Conservation (phyloP, 1,284 basidiomycete species). For the Porogramme epimiltina region DNA sequence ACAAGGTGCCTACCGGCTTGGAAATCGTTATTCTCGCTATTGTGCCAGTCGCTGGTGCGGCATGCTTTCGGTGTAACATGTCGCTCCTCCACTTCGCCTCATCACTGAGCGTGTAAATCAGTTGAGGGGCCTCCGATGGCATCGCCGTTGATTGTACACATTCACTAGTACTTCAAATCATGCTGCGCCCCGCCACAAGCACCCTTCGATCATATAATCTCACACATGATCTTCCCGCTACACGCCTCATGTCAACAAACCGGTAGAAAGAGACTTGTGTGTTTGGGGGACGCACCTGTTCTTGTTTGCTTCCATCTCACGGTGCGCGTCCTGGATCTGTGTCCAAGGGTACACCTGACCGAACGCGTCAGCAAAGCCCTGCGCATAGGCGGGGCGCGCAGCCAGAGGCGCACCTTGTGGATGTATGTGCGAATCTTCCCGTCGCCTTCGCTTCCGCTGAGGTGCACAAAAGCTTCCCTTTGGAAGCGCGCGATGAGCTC, state of each 20-base stretch:
- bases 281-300: slow-evolving; percentile 47
- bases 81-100: too few relatives aligned
- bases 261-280: neutral
- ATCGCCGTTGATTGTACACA: too few relatives aligned
- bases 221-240: slow-evolving; percentile 54
- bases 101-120: too few relatives aligned
- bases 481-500: slow-evolving; percentile 68
- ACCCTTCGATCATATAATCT: slow-evolving; percentile 4
- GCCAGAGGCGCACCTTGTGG: slow-evolving; percentile 63
- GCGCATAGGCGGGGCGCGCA: too few relatives aligned
- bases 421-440: slow-evolving; percentile 76
- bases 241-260: neutral
- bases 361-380: neutral
- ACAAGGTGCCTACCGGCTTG: too few relatives aligned
- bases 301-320: slow-evolving; percentile 85
- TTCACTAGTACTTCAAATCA: too few relatives aligned
- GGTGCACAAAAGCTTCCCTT: slow-evolving; percentile 54
- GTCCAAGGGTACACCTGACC: slow-evolving; percentile 79
- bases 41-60: too few relatives aligned
- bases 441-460: slow-evolving; percentile 56
- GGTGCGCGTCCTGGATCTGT: slow-evolving; percentile 82
- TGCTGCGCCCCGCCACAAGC: too few relatives aligned
- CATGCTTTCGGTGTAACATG: too few relatives aligned
- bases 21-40: too few relatives aligned
- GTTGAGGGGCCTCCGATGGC: too few relatives aligned